Base-by-base conservation (phyloP, 2,329 filamentous ascomycete species). In the Pestalotiopsis sp. region DNA sequence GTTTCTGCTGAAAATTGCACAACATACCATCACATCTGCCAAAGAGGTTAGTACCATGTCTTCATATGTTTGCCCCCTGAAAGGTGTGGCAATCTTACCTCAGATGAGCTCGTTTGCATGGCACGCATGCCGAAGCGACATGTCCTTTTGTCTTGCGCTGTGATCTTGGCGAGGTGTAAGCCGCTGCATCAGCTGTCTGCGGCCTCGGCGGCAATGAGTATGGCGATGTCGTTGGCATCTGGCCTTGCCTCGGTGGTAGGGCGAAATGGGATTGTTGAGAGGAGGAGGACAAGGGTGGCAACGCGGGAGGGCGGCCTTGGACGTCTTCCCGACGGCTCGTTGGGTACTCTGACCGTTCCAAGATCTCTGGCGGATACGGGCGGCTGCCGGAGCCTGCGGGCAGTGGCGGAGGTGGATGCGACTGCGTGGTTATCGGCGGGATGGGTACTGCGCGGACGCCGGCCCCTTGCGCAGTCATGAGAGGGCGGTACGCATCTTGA, bases 81-180 rank as follows among this genome's bases (percentile, higher is more conserved):
- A 66, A 67, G 64, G 60, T 66, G 23, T 60, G 41, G 23, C 52
- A n/a, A 68, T 73, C 83, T 77, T 81, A 90, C 88, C 89, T 85
- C 72, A 96, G 86, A 86, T 96, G 93, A 49, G 93, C 93, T 79
- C 90, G 90, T 78, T 95, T 95, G 82, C 93, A 96, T 70, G 94
- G 93, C 73, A 95, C 91, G 78, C 93, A 96, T 31, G 93, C 93
- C 45, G 92, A 95, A 64, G 92, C 92, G 66, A 95, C 93, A 82
- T 96, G 93, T 14, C 92, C 92, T 77, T 94, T 94, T 5, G 91
- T 90, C 78, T 91, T 92, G 72, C 90, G 84, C 71, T 90, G 88
- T 6, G 87, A 83, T 73, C 89, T 91, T 2, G 88, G 87, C 52
- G 88, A 89, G 12, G 83, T 80, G 71, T 85, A 86, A 3, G 83